Evolutionary conservation across 1,284 basidiomycete genomes (phyloP), one percentile per base, ranked within the genome.

Genomic region (Mrakiaceae sp.): DNA sequence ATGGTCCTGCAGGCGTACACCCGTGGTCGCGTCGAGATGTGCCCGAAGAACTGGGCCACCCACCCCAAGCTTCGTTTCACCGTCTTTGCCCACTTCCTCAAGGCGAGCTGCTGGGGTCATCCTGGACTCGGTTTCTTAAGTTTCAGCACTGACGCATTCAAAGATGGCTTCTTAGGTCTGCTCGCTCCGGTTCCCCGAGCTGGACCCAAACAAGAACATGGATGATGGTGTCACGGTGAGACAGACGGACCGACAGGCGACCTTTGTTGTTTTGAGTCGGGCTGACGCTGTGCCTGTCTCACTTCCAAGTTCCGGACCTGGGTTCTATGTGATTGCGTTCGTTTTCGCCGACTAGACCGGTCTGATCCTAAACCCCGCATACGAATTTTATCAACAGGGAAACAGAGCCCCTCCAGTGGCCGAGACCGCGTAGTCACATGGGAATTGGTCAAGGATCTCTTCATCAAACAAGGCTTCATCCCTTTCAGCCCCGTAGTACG

Each of bases 31-130:
- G 39, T 51, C 40, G 3, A 14, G 12, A 50, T 27, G 11, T 52
- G 58, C 49, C 49, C 58, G 2, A 1, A 3, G 2, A 39, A 9
- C 27, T 60, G 58, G 58, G 58, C 58, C 16, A n/a, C 16, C 4
- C 4, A 3, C 14, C 39, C 44, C 3, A 46, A n/a, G 9, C 49
- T 60, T n/a, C 27, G n/a, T 3, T 60, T 60, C 39, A 6, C 16
- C 39, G 49, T 52, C 9, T 60, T 52, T 40, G 58, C 58, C n/a
- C 58, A 60, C 40, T 60, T 60, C 40, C 39, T 60, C 39, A 52
- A 60, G 39, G 58, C 27, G 27, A 27, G 27, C 27, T 27, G 27
- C 27, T 27, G 27, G 27, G 27, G 27, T 27, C 27, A 27, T 27
- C 27, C 27, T 27, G 27, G 27, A 27, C 27, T 27, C 27, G 27